phyloP scores from a whole-genome alignment of 2,329 filamentous ascomycete species.

The Pseudogymnoascus sp. region DNA sequence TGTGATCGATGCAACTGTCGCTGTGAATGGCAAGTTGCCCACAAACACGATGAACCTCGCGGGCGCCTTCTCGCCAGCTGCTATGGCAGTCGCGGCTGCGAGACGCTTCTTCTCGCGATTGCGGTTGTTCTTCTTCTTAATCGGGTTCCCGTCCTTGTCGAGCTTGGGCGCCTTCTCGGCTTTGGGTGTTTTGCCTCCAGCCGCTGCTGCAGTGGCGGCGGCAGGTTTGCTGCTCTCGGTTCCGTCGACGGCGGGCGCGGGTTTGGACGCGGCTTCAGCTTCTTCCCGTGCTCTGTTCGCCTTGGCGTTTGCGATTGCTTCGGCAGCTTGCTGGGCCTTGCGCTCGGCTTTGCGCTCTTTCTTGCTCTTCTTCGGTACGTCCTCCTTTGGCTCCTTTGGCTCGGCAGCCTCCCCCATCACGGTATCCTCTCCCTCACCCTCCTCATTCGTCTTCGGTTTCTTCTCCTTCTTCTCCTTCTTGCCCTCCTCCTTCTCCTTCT shows the following conservation, averaged over 20 bases:
- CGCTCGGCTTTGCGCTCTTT: constrained; percentile 30
- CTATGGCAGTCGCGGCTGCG: constrained; percentile 6
- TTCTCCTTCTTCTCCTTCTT: constrained; percentile 5
- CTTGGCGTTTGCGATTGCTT: constrained; percentile 19
- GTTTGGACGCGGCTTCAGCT: not conserved
- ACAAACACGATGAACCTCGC: constrained; percentile 67
- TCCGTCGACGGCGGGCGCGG: not conserved
- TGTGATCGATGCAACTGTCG: constrained; percentile 60
- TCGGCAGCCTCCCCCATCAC: constrained; percentile 25
- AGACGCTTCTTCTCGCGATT: constrained; percentile 24
- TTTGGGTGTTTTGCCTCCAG: constrained; percentile 17
- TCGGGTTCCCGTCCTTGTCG: constrained; percentile 22
- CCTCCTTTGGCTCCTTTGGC: constrained; percentile 29
- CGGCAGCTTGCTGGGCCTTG: constrained; percentile 26
- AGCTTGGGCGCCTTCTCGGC: constrained; percentile 15
- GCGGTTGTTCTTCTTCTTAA: constrained; percentile 31
- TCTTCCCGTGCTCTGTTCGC: not conserved
- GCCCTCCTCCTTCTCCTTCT: constrained; percentile 15
- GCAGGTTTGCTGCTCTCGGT: constrained; percentile 16
- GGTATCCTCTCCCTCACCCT: constrained; percentile 10
- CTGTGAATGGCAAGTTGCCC: constrained; percentile 84
- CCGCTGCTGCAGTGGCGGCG: constrained; percentile 12
- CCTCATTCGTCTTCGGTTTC: constrained; percentile 23
- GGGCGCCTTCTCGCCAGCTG: constrained; percentile 18
- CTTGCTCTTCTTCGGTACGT: constrained; percentile 28